Base-by-base conservation (phyloP, 306 rosid genomes). In the Quercus robur region DNA sequence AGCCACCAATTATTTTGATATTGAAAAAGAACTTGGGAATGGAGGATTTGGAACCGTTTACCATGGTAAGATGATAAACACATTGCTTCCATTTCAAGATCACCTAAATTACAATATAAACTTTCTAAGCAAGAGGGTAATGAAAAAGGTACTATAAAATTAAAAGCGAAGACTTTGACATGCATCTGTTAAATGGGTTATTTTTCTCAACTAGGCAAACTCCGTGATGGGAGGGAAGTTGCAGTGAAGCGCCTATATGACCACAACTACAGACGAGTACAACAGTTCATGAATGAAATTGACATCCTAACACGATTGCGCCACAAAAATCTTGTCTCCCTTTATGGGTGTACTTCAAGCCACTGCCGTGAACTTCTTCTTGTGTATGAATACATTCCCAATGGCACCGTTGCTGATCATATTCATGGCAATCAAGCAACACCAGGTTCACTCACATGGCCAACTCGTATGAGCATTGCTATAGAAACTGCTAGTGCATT, bases 141-240 rank as follows among this genome's bases (percentile, higher is more conserved):
- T 11, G 13, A 11, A 44, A 44, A 44, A 44, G 13, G 51, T 44
- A 2, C 13, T 10, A 44, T 35, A 44, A 44, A 44, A 44, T 44
- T 44, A 44, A 44, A 44, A 56, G 1, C 1, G 87, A 81, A 71
- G 51, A 44, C 14, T 35, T 44, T 10, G 51, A 44, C 51, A 2
- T 10, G 51, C 51, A 44, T 44, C 51, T 44, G 51, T 44, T 44
- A 44, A 44, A 44, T 44, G 51, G 51, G 51, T 11, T 44, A 66
- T 81, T 75, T 58, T 46, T 71, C 20, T 26, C 23, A 44, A 72
- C 54, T 76, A 91, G 93, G 97, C 8, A 86, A 58, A 46, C 92
- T 91, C 70, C 62, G 35, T 71, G 97, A 91, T 78, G 92, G 89
- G 17, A 80, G 93, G n/a, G 97, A 91, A 86, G 93, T 91, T 62